A percentile compares a stretch with the other conserved stretches of the same genome.
Evolutionary conservation across 805 yeast genomes (phyloP).

Genomic region (Schwanniomyces pseudopolymorphus): DNA sequence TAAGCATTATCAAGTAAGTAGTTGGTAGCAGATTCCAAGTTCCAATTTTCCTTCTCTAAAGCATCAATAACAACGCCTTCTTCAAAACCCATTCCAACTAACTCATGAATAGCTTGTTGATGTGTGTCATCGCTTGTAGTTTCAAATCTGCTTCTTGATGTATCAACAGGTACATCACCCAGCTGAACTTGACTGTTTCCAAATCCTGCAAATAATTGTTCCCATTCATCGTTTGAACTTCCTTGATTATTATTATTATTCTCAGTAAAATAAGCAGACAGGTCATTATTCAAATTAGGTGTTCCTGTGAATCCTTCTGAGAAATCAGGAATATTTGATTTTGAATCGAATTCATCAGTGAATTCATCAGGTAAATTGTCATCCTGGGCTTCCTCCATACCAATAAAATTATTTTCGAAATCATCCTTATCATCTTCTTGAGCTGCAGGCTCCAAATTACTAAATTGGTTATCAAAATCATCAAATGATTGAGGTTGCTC

Average conservation of each 20-base stretch:
- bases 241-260: not conserved
- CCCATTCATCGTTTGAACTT: slow-evolving; percentile 73
- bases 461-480: slow-evolving; percentile 37
- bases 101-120: slow-evolving; percentile 67
- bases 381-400: slow-evolving; percentile 34
- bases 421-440: slow-evolving; percentile 22
- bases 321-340: slow-evolving; percentile 22
- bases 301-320: slow-evolving; percentile 30
- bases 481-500: slow-evolving; percentile 10
- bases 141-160: slow-evolving; percentile 8
- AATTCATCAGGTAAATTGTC: slow-evolving; percentile 28
- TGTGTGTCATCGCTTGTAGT: slow-evolving; percentile 27
- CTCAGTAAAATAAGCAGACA: slow-evolving; percentile 2
- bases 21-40: slow-evolving; percentile 85
- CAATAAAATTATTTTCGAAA: slow-evolving; percentile 40
- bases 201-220: slow-evolving; percentile 86
- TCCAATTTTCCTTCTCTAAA: slow-evolving; percentile 66
- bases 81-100: slow-evolving; percentile 88
- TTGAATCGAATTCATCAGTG: slow-evolving; percentile 26
- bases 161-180: not conserved
- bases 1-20: slow-evolving; percentile 71
- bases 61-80: slow-evolving; percentile 66
- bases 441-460: slow-evolving; percentile 37
- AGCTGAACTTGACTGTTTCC: slow-evolving; percentile 46
- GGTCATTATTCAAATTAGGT: slow-evolving; percentile 7